Base-by-base conservation (phyloP, 2,329 filamentous ascomycete species). In the Beauveria asiatica region DNA sequence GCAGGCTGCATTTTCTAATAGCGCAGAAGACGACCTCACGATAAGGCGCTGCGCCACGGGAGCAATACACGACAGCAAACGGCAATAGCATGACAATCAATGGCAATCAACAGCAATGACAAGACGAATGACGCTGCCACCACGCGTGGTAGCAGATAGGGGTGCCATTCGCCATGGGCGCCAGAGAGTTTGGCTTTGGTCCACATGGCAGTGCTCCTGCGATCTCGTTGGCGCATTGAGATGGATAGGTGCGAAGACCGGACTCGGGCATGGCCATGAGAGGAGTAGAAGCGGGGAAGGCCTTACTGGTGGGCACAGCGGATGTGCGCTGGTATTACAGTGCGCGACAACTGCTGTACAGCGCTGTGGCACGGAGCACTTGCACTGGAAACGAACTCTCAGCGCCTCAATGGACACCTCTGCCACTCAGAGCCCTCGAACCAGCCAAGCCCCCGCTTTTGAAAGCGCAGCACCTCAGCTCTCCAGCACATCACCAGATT, bases 221-320 rank as follows among this genome's bases (percentile, higher is more conserved):
- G 21, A 60, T n/a, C 45, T 55, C 37, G 58, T 60, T 60, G 58
- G 58, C 58, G 58, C 30, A 19, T 48, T 44, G 30, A 50, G 55
- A 44, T 21, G 44, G 30, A 39, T 57, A 19, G 42, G 45, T 11
- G 44, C 41, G 10, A 23, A 23, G 57, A 21, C 50, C 57, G 50
- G 57, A 48, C 49, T 48, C 57, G 57, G 57, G 46, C 13, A 41
- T 42, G 19, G 48, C 25, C 48, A 17, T 13, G n/a, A 27, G 27
- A 30, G 33, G 23, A 30, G n/a, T 9, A 33, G 33, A 23, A 51
- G 56, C 37, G 54, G 54, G 54, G 54, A 58, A 48, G 16, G 51
- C 10, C 16, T 11, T 41, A 8, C 21, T 27, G 30, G 25, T 19
- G 11, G n/a, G 19, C 21, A n/a, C 21, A 53, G 37, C n/a, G 16